phyloP scores from a whole-genome alignment of 2,329 filamentous ascomycete genomes.

The Corniculantispora saksenae region DNA sequence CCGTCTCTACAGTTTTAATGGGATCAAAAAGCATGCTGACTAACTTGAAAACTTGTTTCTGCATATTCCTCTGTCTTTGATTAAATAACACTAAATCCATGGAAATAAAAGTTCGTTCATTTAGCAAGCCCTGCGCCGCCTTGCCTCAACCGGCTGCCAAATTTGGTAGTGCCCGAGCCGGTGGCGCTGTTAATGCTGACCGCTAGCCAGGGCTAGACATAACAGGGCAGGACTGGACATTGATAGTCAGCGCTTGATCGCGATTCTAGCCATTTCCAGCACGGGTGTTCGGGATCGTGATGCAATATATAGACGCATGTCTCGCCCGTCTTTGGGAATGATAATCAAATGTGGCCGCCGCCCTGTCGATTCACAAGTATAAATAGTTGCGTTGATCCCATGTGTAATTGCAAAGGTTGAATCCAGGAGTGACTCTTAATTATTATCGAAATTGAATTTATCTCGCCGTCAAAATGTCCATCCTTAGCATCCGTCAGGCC shows the following conservation, averaged over 20 bases:
- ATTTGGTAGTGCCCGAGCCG: neutral
- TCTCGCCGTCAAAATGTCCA: neutral
- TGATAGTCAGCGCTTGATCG: neutral
- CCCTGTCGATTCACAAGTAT: neutral
- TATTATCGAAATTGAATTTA: neutral
- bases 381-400: neutral
- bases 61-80: no score
- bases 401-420: neutral
- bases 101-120: neutral
- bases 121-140: neutral
- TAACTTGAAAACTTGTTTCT: no score
- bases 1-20: no score
- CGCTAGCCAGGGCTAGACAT: neutral
- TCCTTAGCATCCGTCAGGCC: neutral
- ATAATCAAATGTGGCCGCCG: neutral
- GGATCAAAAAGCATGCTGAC: no score
- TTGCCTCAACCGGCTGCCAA: neutral
- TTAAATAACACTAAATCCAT: neutral
- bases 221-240: neutral
- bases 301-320: neutral
- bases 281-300: neutral
- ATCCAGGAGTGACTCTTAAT: neutral
- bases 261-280: neutral
- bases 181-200: slow-evolving; percentile 6
- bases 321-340: neutral